Percentiles rank a stretch among this genome's conserved stretches.
phyloP scores from a whole-genome alignment of 805 yeast genomes.

The Wickerhamia fluorescens region DNA sequence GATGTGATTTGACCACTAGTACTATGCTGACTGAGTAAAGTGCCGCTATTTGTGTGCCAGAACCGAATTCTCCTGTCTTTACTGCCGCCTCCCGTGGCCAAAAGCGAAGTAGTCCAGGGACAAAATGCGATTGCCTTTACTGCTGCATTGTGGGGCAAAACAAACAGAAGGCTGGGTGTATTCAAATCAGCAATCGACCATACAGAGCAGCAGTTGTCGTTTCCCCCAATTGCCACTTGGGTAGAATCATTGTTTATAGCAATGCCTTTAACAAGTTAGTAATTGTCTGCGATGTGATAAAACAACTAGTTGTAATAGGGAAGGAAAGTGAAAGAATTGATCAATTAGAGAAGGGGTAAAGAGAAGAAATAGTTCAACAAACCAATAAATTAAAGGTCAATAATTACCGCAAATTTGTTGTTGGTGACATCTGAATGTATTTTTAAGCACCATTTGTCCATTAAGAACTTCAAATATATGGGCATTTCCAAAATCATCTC shows the following conservation, averaged over 20 bases:
- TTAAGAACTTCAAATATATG: conserved; percentile 29
- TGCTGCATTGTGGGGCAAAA: conserved; percentile 71
- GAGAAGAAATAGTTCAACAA: no score
- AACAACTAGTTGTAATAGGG: background rate
- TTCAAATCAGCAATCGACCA: conserved; percentile 49
- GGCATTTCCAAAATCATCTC: conserved; percentile 62
- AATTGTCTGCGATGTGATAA: conserved; percentile 9
- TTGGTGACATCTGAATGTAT: conserved; percentile 19
- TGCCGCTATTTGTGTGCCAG: conserved; percentile 83
- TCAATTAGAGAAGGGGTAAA: no score
- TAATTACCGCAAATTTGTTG: conserved; percentile 37
- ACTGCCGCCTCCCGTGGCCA: conserved; percentile 91
- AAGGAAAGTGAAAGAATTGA: no score
- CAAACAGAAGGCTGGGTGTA: conserved; percentile 38
- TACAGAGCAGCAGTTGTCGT: conserved; percentile 71
- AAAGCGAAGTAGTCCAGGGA: conserved; percentile 76
- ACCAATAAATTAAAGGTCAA: no score
- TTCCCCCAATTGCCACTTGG: conserved; percentile 75
- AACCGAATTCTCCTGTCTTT: conserved; percentile 73
- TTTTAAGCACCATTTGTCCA: conserved; percentile 5
- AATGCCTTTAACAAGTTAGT: conserved; percentile 35
- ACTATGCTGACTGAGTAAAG: conserved; percentile 47
- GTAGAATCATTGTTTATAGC: conserved; percentile 47
- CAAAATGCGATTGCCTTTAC: conserved; percentile 86
- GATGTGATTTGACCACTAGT: conserved; percentile 77